A percentile compares a stretch with the other conserved stretches of the same genome.
phyloP scores from a whole-genome alignment of 176 grass and related monocot species.

The Coix lacrymajobi region DNA sequence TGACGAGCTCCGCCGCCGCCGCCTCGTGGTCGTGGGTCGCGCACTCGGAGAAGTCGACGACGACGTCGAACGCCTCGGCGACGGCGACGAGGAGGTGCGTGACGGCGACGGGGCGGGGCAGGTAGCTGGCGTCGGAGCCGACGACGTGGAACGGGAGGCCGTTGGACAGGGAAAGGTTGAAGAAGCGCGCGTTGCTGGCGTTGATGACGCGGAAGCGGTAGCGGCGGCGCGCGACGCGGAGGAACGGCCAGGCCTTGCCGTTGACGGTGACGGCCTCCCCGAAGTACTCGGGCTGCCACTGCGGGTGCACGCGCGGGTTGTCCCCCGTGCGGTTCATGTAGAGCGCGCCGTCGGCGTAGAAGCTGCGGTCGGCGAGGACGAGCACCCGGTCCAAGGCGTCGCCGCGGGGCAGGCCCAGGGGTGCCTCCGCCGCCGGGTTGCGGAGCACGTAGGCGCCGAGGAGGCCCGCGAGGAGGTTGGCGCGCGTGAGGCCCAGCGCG shows the following conservation, averaged over 20 bases:
- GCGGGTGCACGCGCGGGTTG: conserved; percentile 30
- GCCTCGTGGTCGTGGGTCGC: not conserved
- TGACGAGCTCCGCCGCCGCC: conserved; percentile 31
- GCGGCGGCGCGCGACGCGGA: conserved; percentile 40
- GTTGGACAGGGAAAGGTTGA: conserved; percentile 51
- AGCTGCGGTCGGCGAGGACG: conserved; percentile 65
- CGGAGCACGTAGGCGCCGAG: conserved; percentile 61
- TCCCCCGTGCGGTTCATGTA: conserved; percentile 59
- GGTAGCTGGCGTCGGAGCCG: conserved; percentile 65
- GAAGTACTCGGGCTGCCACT: conserved; percentile 83
- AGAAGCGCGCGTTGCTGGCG: conserved; percentile 66
- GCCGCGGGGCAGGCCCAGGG: conserved; percentile 48
- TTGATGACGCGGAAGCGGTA: conserved; percentile 67
- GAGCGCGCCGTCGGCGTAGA: conserved; percentile 48
- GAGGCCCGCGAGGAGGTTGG: conserved; percentile 77
- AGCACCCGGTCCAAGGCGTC: conserved; percentile 46
- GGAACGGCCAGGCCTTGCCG: conserved; percentile 76
- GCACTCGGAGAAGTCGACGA: conserved; percentile 45
- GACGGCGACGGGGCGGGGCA: conserved; percentile 5
- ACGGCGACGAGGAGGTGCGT: conserved; percentile 35
- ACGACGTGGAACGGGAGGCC: conserved; percentile 39
- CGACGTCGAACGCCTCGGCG: conserved; percentile 53
- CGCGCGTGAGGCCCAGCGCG: conserved; percentile 57
- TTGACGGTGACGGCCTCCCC: conserved; percentile 56
- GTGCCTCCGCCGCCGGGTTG: conserved; percentile 13